These are phyloP conservation scores for Arthrobotrys entomopaga DNA, from an alignment of 2,329 filamentous ascomycete genomes.

Conservation along the genomic window DNA sequence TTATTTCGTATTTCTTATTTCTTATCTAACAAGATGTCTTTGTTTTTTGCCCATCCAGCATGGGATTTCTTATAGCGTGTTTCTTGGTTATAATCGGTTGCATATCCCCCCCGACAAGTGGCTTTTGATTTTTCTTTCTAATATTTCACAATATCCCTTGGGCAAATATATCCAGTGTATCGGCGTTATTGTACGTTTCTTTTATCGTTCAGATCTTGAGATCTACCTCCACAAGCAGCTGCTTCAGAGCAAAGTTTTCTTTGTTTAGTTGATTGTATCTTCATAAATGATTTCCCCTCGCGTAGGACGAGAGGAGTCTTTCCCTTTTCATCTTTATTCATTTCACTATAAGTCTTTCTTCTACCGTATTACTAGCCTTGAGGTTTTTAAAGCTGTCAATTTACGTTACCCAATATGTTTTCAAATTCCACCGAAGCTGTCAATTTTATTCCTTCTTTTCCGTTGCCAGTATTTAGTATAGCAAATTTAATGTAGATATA, in stretches of 20 bases:
- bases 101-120: neutral
- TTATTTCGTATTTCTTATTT: neutral
- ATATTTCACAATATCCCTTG: conserved; percentile 21
- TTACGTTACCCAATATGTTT: too few relatives aligned
- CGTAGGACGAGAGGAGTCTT: conserved; percentile 20
- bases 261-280: neutral
- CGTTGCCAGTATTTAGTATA: too few relatives aligned
- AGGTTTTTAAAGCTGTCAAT: too few relatives aligned
- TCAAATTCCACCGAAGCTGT: too few relatives aligned
- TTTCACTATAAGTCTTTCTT: neutral
- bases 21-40: too few relatives aligned
- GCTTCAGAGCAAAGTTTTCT: conserved; percentile 6
- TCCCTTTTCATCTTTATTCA: neutral
- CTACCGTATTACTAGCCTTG: neutral
- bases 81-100: neutral
- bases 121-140: neutral
- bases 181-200: conserved; percentile 14
- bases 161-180: conserved; percentile 40
- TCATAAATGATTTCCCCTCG: conserved; percentile 12
- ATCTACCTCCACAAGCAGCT: neutral
- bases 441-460: too few relatives aligned
- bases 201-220: neutral
- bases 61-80: neutral
- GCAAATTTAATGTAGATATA: too few relatives aligned
- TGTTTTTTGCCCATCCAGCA: conserved; percentile 2